These are phyloP conservation scores for Picea mariana DNA, from an alignment of 83 land plant species.

Conservation along the genomic window DNA sequence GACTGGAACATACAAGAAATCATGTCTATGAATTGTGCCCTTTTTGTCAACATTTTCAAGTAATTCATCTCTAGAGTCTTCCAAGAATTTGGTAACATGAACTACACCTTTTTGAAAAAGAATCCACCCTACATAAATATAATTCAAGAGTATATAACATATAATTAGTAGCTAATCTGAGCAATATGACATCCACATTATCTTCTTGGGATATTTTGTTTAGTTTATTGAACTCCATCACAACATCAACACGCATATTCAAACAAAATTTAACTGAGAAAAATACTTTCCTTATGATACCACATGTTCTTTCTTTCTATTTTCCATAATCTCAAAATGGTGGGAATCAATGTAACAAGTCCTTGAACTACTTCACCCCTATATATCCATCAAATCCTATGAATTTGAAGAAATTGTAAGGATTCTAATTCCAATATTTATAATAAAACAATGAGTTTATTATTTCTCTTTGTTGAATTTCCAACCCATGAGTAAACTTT, in stretches of 20 bases:
- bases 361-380: background rate
- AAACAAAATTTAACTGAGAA: background rate
- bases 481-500: background rate
- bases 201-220: background rate
- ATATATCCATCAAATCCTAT: background rate
- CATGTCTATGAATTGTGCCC: no score
- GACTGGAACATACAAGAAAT: no score
- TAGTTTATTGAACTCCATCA: background rate
- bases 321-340: background rate
- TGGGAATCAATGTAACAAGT: background rate
- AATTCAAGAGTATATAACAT: no score
- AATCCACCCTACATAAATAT: no score
- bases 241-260: background rate
- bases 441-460: background rate
- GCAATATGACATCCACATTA: no score
- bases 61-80: no score
- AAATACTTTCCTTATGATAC: background rate
- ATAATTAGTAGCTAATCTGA: no score
- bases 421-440: background rate
- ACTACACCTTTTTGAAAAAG: no score
- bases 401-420: background rate
- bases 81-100: no score
- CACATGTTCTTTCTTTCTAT: background rate
- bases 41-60: no score
- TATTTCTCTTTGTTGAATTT: background rate